Evolutionary conservation across 2,329 filamentous ascomycete species (phyloP), one percentile per base, ranked within the genome.

Genomic region (Simplicillium sp.): DNA sequence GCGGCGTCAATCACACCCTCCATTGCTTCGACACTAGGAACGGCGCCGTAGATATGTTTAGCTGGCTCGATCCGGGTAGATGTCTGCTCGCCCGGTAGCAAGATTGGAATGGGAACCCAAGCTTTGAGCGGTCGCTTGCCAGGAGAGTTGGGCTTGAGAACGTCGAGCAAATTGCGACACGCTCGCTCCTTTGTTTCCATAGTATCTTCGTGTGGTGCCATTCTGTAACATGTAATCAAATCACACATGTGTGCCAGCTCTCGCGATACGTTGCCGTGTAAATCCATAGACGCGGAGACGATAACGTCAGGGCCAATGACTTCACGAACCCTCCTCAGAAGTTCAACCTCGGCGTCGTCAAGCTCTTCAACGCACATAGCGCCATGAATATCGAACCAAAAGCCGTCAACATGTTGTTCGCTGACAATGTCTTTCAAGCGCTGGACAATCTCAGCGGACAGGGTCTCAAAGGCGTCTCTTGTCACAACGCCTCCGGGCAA

Each of bases 361-460:
- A 73, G 40, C 0, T 56, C 68, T 29, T 72, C 66, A 1, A 75
- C 71, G 35, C 65, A 69, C 70, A 75, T 75, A 4, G 71, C 71
- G 12, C 71, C 71, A 46, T 75, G 71, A 25, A 75, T 75, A 44
- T 75, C 71, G 41, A 71, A 70, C 70, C 70, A 75, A 7, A 75
- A 50, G 2, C 71, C 71, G 39, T 74, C 64, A 2, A 74, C 42
- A 0, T 47, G 46, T 8, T 48, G 45, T 15, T 51, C 50, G 0
- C 51, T 48, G 0, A 57, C 54, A n/a, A 73, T 65, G 1, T 48
- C 48, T 1, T 39, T 31, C 12, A 75, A 58, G 0, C 66, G 61
- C 2, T 47, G 36, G 1, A 67, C 35, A 2, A 71, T 66, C 42
- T 70, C 67, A 1, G 16, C 47, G 0, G 62, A 57, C 6, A 75